Conservation (phyloP, 495 filamentous ascomycete species). For the Penicillium turbatum region DNA sequence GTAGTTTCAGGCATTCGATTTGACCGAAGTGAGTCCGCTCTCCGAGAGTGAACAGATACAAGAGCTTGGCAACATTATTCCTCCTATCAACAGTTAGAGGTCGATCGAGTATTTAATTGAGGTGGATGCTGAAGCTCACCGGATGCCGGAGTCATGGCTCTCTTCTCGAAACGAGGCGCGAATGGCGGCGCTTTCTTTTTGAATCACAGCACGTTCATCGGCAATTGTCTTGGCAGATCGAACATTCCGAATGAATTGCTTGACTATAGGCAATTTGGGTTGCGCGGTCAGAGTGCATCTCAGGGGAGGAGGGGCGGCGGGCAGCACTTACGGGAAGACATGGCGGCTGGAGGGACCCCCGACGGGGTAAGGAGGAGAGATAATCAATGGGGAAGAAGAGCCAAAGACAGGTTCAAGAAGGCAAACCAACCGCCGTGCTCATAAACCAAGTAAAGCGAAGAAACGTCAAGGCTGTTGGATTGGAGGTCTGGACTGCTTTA, state of each 20-base stretch:
- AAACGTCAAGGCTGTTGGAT: slow-evolving; percentile 8
- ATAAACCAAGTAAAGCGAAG: slow-evolving; percentile 11
- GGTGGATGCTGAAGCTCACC: slow-evolving; percentile 48
- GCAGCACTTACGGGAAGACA: slow-evolving; percentile 62
- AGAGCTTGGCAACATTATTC: slow-evolving; percentile 97
- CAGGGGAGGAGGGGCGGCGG: slow-evolving; percentile 32
- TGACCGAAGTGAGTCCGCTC: slow-evolving; percentile 98
- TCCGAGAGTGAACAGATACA: slow-evolving; percentile 98
- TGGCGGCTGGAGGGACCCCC: slow-evolving; percentile 46
- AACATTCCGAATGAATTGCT: slow-evolving; percentile 99
- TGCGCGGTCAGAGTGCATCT: slow-evolving; percentile 23
- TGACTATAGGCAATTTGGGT: slow-evolving; percentile 55
- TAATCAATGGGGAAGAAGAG: slow-evolving; percentile 13
- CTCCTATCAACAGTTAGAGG: slow-evolving; percentile 55
- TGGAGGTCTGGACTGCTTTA: slow-evolving; percentile 23
- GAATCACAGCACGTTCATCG: slow-evolving; percentile 94
- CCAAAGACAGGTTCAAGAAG: slow-evolving; percentile 2
- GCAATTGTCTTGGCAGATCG: slow-evolving; percentile 97
- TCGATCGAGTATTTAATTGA: slow-evolving; percentile 5
- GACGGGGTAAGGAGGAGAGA: slow-evolving; percentile 27
- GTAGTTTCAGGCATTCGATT: slow-evolving; percentile 97
- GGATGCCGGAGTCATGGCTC: slow-evolving; percentile 81
- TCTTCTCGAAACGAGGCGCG: slow-evolving; percentile 96
- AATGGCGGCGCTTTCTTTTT: slow-evolving; percentile 97
- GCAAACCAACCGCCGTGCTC: slow-evolving; percentile 9